These are phyloP conservation scores for Stemphylium lycopersici DNA, from an alignment of 2,329 filamentous ascomycete genomes.

Conservation along the genomic window DNA sequence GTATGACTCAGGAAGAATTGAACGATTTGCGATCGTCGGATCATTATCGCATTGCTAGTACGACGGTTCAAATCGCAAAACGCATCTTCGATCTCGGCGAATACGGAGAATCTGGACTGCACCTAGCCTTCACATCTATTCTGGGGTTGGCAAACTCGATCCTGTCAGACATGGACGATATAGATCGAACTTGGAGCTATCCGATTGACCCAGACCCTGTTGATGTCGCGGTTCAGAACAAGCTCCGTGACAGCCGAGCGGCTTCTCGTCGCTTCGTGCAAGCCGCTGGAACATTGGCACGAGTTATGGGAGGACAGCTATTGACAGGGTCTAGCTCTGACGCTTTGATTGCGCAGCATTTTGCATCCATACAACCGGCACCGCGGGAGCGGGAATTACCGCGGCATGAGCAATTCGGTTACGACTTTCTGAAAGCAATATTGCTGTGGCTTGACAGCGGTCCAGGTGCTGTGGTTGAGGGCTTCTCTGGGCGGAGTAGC, in stretches of 20 bases:
- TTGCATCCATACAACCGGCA: constrained; percentile 57
- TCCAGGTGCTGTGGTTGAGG: constrained; percentile 59
- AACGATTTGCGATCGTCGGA: constrained; percentile 60
- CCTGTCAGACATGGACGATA: constrained; percentile 63
- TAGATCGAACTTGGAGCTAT: constrained; percentile 64
- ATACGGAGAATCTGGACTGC: constrained; percentile 44
- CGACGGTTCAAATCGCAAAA: constrained; percentile 60
- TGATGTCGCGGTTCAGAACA: constrained; percentile 61
- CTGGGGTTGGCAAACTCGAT: constrained; percentile 50
- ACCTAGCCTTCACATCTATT: constrained; percentile 50
- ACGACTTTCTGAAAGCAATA: constrained; percentile 69
- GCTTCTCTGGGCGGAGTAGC: constrained; percentile 59
- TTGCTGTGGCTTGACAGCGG: constrained; percentile 68
- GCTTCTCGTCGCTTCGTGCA: constrained; percentile 66
- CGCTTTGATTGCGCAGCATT: constrained; percentile 51
- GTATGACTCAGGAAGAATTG: constrained; percentile 48
- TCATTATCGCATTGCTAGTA: constrained; percentile 62
- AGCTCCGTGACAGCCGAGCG: constrained; percentile 62
- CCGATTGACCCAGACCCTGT: constrained; percentile 62
- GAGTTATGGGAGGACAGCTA: constrained; percentile 61
- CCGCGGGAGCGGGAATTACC: constrained; percentile 43
- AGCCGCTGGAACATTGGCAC: constrained; percentile 63
- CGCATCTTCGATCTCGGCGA: constrained; percentile 60
- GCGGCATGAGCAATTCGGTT: constrained; percentile 61
- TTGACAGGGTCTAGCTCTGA: constrained; percentile 50